Evolutionary conservation across 371 early-diverging fungal species (phyloP).

Genomic region (Dichotomocladium elegans): DNA sequence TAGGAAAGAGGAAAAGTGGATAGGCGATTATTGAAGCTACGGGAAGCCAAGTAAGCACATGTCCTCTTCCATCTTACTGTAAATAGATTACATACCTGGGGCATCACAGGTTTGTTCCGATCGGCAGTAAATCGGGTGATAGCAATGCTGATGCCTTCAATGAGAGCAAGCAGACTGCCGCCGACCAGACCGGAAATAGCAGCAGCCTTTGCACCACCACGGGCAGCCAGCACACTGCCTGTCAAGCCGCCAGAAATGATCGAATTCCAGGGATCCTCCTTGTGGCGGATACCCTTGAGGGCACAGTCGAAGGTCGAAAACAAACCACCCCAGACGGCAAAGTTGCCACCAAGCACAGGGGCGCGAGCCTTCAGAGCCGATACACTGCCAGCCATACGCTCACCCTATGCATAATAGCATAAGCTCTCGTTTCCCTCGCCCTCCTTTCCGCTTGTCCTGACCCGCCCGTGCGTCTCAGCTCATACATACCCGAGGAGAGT

Average conservation of each 20-base stretch:
- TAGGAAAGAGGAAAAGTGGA: too few species aligned
- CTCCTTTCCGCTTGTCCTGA: too few species aligned
- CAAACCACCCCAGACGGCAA: constrained; percentile 97
- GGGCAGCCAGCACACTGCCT: constrained; percentile 90
- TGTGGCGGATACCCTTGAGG: constrained; percentile 85
- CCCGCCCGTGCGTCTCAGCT: too few species aligned
- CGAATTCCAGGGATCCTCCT: constrained; percentile 96
- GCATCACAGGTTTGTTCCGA: constrained; percentile 57
- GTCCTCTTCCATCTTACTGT: too few species aligned
- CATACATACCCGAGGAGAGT: constrained; percentile 86
- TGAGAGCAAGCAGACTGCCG: constrained; percentile 87
- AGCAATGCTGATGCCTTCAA: constrained; percentile 91
- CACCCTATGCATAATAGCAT: constrained; percentile 70
- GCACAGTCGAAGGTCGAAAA: constrained; percentile 96
- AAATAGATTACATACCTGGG: constrained; percentile 37
- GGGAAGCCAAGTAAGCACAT: too few species aligned
- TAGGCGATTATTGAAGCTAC: too few species aligned
- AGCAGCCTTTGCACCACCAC: constrained; percentile 86
- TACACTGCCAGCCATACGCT: constrained; percentile 84
- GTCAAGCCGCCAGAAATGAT: constrained; percentile 91
- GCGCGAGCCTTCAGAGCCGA: constrained; percentile 91
- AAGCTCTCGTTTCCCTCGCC: too few species aligned
- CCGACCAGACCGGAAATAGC: constrained; percentile 86
- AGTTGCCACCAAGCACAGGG: constrained; percentile 94
- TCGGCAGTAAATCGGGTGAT: constrained; percentile 60